These are phyloP conservation scores for Fusarium siculi DNA, from an alignment of 2,329 filamentous ascomycete genomes.

Conservation along the genomic window DNA sequence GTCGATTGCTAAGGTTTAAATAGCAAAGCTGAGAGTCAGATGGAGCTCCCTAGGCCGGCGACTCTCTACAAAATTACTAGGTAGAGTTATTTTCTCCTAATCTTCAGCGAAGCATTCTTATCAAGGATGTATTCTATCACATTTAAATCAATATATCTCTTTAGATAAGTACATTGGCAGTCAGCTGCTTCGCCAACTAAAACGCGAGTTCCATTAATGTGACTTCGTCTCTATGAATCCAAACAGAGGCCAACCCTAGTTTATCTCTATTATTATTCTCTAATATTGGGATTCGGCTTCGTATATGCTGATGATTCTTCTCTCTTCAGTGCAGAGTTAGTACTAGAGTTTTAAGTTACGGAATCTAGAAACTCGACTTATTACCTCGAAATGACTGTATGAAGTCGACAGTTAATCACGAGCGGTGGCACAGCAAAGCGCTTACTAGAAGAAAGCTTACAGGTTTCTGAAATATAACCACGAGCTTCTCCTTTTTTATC, in stretches of 20 bases:
- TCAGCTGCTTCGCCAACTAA: neutral
- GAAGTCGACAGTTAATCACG: neutral
- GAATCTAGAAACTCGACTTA: neutral
- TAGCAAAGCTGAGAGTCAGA: neutral
- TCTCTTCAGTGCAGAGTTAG: too few relatives aligned
- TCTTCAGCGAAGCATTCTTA: neutral
- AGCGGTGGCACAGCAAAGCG: neutral
- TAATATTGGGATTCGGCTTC: too few relatives aligned
- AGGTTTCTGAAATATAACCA: neutral
- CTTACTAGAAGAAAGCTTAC: too few relatives aligned
- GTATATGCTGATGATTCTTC: neutral
- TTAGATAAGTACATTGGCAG: neutral
- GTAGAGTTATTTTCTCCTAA: neutral
- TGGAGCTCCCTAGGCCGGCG: neutral
- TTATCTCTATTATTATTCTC: neutral
- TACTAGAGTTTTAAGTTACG: too few relatives aligned
- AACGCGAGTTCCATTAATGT: neutral
- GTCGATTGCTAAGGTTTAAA: fast-evolving
- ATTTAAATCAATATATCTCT: neutral
- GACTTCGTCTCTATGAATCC: neutral
- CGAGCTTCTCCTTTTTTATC: neutral
- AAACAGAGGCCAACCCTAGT: neutral
- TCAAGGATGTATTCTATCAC: too few relatives aligned
- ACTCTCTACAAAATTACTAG: neutral
- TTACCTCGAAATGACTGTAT: neutral